Percentiles rank a stretch among this genome's conserved stretches.
These are phyloP conservation scores for Penicillium thymicola DNA, from an alignment of 2,329 filamentous ascomycete genomes.

Conservation along the genomic window DNA sequence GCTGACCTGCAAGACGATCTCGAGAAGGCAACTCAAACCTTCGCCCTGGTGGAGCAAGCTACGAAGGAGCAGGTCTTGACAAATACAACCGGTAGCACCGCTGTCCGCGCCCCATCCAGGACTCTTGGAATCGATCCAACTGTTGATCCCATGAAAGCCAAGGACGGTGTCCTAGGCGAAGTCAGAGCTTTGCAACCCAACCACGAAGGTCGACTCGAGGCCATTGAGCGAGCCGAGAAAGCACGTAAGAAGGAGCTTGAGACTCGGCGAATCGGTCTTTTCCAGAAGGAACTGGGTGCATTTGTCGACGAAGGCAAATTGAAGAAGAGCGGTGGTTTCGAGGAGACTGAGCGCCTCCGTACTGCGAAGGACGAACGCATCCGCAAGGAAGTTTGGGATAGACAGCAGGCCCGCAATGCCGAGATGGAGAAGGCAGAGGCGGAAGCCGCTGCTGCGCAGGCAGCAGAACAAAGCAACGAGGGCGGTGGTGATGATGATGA, in stretches of 20 bases:
- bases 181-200: constrained; percentile 92
- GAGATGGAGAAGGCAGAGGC: constrained; percentile 45
- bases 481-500: background rate
- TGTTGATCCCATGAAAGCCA: constrained; percentile 73
- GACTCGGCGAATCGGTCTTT: constrained; percentile 67
- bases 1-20: constrained; percentile 91
- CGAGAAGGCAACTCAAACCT: constrained; percentile 90
- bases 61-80: constrained; percentile 94
- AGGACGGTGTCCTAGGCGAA: constrained; percentile 88
- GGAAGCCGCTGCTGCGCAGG: constrained; percentile 29
- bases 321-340: constrained; percentile 93
- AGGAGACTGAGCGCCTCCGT: constrained; percentile 84
- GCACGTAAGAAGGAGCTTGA: constrained; percentile 84
- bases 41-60: constrained; percentile 91
- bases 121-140: constrained; percentile 49
- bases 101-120: constrained; percentile 52
- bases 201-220: constrained; percentile 87
- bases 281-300: constrained; percentile 77
- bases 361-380: constrained; percentile 84
- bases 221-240: constrained; percentile 95
- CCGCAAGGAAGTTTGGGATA: constrained; percentile 67
- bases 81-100: constrained; percentile 44
- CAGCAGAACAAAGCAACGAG: constrained; percentile 20
- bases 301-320: constrained; percentile 90
- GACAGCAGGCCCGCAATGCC: constrained; percentile 49